Base-by-base conservation (phyloP, 1,139 yeast genomes). In the Candida freyschussii region DNA sequence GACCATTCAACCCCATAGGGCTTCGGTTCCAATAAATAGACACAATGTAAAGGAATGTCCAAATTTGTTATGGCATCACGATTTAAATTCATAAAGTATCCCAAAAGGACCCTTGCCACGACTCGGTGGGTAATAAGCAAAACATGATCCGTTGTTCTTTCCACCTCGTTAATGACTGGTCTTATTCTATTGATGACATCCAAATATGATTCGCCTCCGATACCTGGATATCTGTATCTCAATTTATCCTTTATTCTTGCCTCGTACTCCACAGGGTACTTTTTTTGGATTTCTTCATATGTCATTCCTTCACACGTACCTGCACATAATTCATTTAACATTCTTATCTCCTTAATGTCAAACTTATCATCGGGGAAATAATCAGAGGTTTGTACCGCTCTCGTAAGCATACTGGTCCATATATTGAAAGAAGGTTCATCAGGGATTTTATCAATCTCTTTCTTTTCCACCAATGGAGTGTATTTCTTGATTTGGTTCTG, bases 1-100 rank as follows among this genome's bases (percentile, higher is more conserved):
- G 85, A 72, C 82, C 95, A 89, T 41, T 85, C 91, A 3, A 93
- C 94, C 5, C 97, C 98, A 57, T 86, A 89, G 0, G 97, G 96
- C 53, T 84, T 85, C 37, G 91, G 87, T 53, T 89, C 97, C 40
- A 89, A 69, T 44, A 91, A 77, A 53, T 87, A 89, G 18, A 89
- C 77, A 5, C 95, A 83, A 54, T 89, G 96, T 39, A 89, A 65
- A 4, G 97, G 97, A 7, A 89, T 93, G 58, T 89, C 97, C 43
- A 89, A 67, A 50, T 85, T 95, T 3, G 95, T 91, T 40, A 89
- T 84, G 5, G 85, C 70, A 21, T 84, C 84, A 41, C 87, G 74
- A 46, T 81, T 87, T 40, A 89, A 66, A 53, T 89, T 89, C 69
- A 89, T 68, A 50, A 86, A 91, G 56, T 91, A 91, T 0, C 96